A percentile compares a stretch with the other conserved stretches of the same genome.
Conservation (phyloP, 78 protist species). For the Dictyostelium firmibasis region DNA sequence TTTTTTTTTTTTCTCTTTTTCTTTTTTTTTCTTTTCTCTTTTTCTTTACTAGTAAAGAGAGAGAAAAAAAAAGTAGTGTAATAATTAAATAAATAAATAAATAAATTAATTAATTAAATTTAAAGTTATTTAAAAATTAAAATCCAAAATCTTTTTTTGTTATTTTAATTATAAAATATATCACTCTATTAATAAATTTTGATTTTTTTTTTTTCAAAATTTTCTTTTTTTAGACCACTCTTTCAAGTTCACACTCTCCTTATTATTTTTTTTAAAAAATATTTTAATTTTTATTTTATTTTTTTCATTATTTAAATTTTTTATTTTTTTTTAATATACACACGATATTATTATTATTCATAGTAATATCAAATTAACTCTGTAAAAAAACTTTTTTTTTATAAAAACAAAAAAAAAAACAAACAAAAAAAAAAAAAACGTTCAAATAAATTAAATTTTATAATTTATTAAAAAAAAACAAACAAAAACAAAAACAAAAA, state of each 20-base stretch:
- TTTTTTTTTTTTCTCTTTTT: neutral
- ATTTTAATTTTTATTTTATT: neutral
- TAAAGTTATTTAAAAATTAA: neutral
- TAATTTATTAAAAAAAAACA: neutral
- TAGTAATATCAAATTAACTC: neutral
- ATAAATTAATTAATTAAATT: neutral
- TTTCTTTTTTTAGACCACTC: neutral
- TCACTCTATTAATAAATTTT: neutral
- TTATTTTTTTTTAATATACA: neutral
- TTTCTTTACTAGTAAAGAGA: slow-evolving; percentile 5
- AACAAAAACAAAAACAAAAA: neutral
- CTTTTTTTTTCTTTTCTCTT: neutral
- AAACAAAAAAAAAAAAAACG: neutral
- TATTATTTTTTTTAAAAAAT: neutral
- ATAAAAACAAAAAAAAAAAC: neutral
- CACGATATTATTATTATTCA: neutral
- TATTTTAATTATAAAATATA: no score
- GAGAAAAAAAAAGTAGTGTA: neutral
- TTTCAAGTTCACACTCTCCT: neutral
- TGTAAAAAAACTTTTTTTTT: neutral
- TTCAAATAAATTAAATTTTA: neutral
- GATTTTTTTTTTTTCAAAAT: neutral
- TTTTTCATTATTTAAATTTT: neutral
- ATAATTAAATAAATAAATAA: neutral
- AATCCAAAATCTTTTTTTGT: neutral